These are phyloP conservation scores for Eutrema yunnanense DNA, from an alignment of 345 rosid genomes.

Conservation along the genomic window DNA sequence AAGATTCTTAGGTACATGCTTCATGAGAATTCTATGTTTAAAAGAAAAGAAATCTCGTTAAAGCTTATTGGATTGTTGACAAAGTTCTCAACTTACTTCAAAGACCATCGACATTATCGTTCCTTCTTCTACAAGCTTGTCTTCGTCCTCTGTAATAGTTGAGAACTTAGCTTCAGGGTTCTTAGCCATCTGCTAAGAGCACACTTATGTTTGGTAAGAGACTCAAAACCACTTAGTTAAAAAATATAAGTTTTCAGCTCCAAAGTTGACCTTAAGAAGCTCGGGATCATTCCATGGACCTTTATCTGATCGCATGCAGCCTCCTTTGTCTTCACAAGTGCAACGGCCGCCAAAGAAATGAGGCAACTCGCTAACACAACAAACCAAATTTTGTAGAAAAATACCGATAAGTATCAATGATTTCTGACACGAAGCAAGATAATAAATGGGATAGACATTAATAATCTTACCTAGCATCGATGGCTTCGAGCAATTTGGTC, in stretches of 20 bases:
- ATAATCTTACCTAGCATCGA: constrained; percentile 59
- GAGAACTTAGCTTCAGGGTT: constrained; percentile 49
- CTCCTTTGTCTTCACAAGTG: constrained; percentile 81
- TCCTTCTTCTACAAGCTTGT: constrained; percentile 11
- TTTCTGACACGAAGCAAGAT: background rate
- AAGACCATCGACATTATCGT: constrained; percentile 5
- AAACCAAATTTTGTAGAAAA: background rate
- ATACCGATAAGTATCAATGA: background rate
- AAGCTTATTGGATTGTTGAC: background rate
- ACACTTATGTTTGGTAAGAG: background rate
- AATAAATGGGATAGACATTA: background rate
- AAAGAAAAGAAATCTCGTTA: background rate
- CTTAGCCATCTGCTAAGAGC: constrained; percentile 44
- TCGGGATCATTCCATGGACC: constrained; percentile 98
- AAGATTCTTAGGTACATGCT: background rate
- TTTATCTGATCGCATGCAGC: constrained; percentile 93
- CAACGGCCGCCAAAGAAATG: constrained; percentile 88
- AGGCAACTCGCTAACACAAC: constrained; percentile 74
- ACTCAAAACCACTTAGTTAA: background rate
- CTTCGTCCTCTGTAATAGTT: constrained; percentile 40
- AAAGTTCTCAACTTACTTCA: constrained; percentile 21
- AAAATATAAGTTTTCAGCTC: background rate
- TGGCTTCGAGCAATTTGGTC: constrained; percentile 77
- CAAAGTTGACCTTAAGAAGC: constrained; percentile 53
- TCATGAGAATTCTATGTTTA: background rate